Evolutionary conservation across 148 eudicot species (phyloP).

Genomic region (Polygonum aviculare): DNA sequence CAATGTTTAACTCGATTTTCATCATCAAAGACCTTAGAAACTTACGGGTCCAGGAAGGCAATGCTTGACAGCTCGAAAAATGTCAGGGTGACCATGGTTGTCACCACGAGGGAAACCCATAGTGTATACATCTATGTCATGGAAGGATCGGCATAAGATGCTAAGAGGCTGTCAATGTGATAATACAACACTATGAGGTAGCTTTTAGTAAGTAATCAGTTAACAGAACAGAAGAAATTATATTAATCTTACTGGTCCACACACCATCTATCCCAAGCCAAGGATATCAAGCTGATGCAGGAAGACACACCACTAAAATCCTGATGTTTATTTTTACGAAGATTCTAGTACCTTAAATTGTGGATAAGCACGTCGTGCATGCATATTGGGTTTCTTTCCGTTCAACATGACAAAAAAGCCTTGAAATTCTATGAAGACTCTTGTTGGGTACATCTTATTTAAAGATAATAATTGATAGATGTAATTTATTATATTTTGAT

Average conservation of each 20-base stretch:
- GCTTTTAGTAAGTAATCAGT: neutral
- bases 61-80: constrained; percentile 74
- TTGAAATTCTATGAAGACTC: neutral
- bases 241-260: neutral
- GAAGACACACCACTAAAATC: neutral
- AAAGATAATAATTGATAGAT: neutral
- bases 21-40: neutral
- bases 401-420: neutral
- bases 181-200: constrained; percentile 5
- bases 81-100: constrained; percentile 50
- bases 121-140: constrained; percentile 74
- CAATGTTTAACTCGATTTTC: neutral
- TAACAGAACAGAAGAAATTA: neutral
- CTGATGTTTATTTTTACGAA: neutral
- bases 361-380: neutral
- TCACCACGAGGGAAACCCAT: constrained; percentile 82
- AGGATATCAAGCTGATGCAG: neutral
- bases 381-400: neutral
- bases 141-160: constrained; percentile 71
- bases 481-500: neutral
- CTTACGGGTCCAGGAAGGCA: constrained; percentile 95
- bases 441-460: neutral
- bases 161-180: constrained; percentile 71
- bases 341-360: neutral
- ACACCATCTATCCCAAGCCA: neutral